Evolutionary conservation across 306 rosid species (phyloP).

Genomic region (Prunus dulcis): DNA sequence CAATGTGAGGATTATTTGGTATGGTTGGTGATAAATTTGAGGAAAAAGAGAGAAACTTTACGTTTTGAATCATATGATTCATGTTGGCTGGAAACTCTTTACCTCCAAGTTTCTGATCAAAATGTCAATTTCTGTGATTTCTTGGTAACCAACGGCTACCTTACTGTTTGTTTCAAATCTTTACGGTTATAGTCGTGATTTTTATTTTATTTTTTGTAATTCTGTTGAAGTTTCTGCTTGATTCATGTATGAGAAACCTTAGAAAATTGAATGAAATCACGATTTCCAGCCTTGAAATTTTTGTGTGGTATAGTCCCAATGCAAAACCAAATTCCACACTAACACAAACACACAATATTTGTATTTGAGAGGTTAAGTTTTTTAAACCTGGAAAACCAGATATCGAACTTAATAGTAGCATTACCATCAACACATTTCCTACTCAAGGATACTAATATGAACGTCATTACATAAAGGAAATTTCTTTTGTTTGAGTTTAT

Average conservation of each 20-base stretch:
- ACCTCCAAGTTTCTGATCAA: background rate
- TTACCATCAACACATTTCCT: background rate
- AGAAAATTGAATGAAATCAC: background rate
- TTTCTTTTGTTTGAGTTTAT: background rate
- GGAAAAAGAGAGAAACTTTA: background rate
- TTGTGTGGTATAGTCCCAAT: background rate
- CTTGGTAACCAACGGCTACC: background rate
- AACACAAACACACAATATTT: background rate
- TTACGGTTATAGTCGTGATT: background rate
- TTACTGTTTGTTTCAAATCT: background rate
- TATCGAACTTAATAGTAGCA: background rate
- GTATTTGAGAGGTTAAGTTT: conserved; percentile 1
- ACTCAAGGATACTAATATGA: background rate
- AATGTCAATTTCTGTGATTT: background rate
- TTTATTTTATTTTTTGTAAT: background rate
- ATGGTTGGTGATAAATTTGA: background rate
- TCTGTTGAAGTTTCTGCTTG: conserved; percentile 2
- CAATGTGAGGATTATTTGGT: background rate
- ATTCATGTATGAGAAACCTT: background rate
- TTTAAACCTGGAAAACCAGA: background rate
- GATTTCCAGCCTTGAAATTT: background rate
- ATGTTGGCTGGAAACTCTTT: background rate
- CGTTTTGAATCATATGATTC: background rate
- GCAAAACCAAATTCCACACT: background rate
- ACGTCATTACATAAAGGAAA: background rate